Percentiles rank a stretch among this genome's conserved stretches.
These are phyloP conservation scores for Giardia duodenalis DNA, from an alignment of 208 protist genomes.

Conservation along the genomic window DNA sequence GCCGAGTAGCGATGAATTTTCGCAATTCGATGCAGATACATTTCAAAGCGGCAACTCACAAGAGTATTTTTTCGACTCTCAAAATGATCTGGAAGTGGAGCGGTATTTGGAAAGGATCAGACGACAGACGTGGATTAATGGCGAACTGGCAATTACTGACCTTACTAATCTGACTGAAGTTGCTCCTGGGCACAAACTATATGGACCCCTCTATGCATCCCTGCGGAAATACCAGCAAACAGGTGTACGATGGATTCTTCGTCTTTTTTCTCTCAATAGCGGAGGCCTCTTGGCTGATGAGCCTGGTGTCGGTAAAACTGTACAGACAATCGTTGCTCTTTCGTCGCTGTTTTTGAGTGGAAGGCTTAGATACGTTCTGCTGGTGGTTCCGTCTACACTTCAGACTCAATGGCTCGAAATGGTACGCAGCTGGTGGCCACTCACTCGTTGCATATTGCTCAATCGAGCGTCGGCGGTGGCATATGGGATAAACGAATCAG, in stretches of 20 bases:
- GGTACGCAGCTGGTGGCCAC: not conserved
- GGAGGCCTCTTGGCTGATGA: conserved; percentile 9
- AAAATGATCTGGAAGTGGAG: too few relatives aligned
- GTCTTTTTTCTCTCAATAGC: not conserved
- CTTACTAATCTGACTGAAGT: too few relatives aligned
- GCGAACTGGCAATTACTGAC: too few relatives aligned
- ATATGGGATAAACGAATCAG: too few relatives aligned
- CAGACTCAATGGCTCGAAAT: not conserved
- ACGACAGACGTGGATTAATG: too few relatives aligned
- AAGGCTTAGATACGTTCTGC: not conserved
- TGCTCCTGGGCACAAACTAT: too few relatives aligned
- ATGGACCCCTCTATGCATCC: not conserved
- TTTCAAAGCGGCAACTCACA: too few relatives aligned
- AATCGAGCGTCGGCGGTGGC: not conserved
- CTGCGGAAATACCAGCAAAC: not conserved
- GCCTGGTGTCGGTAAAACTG: conserved; percentile 17
- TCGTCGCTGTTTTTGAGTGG: not conserved
- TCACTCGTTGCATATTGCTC: not conserved
- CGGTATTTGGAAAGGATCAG: too few relatives aligned
- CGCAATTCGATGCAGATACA: too few relatives aligned
- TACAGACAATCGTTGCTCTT: not conserved
- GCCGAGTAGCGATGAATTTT: too few relatives aligned
- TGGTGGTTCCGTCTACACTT: not conserved
- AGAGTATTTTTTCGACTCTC: too few relatives aligned
- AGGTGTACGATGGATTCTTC: not conserved